These are phyloP conservation scores for Diutina pseudorugosa DNA, from an alignment of 1,139 yeast species.

Conservation along the genomic window DNA sequence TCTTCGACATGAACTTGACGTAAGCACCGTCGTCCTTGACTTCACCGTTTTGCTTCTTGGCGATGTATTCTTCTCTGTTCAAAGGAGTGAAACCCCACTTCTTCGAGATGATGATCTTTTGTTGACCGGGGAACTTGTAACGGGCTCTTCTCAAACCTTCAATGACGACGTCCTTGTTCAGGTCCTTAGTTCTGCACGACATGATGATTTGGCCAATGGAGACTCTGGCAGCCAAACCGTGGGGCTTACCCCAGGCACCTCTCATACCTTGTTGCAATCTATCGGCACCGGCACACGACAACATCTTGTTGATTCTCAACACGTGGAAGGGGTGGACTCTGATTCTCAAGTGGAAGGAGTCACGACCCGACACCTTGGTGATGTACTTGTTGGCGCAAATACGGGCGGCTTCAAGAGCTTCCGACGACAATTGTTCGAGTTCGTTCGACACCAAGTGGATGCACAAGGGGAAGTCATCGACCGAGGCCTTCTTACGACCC, in stretches of 20 bases:
- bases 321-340: slow-evolving; percentile 99
- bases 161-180: slow-evolving; percentile 92
- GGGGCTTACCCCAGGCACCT: slow-evolving; percentile 99
- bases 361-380: slow-evolving; percentile 97
- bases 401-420: slow-evolving; percentile 99
- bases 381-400: slow-evolving; percentile 99
- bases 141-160: slow-evolving; percentile 99
- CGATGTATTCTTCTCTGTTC: slow-evolving; percentile 93
- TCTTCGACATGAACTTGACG: slow-evolving; percentile 94
- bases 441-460: slow-evolving; percentile 98
- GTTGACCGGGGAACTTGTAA: slow-evolving; percentile 99
- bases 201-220: slow-evolving; percentile 96
- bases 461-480: slow-evolving; percentile 99
- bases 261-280: slow-evolving; percentile 99
- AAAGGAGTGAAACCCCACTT: slow-evolving; percentile 99
- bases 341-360: slow-evolving; percentile 98
- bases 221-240: slow-evolving; percentile 99
- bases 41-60: slow-evolving; percentile 92
- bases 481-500: slow-evolving; percentile 99
- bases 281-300: slow-evolving; percentile 99
- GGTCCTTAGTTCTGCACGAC: slow-evolving; percentile 97
- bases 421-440: slow-evolving; percentile 97
- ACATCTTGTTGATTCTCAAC: slow-evolving; percentile 99
- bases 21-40: slow-evolving; percentile 99
- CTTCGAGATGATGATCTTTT: slow-evolving; percentile 96